A percentile compares a stretch with the other conserved stretches of the same genome.
Evolutionary conservation across 768 basidiomycete genomes (phyloP).

Genomic region (Boletus rubroflammeus): DNA sequence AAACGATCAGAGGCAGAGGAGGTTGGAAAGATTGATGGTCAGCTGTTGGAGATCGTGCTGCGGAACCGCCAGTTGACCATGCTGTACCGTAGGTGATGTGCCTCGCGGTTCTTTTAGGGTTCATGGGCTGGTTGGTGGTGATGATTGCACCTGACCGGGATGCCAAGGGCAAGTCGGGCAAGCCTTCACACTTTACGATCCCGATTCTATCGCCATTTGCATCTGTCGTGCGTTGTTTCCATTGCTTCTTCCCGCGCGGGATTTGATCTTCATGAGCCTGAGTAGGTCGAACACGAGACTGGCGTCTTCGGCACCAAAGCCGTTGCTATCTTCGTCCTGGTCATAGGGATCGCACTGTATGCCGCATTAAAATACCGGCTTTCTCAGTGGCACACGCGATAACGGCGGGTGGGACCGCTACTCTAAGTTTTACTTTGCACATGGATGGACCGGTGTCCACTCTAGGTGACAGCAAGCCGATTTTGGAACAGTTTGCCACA

Average conservation of each 20-base stretch:
- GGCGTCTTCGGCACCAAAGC: constrained; percentile 54
- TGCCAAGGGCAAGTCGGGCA: constrained; percentile 7
- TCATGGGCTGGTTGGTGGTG: constrained; percentile 20
- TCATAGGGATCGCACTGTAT: constrained; percentile 41
- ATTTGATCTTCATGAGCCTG: constrained; percentile 1
- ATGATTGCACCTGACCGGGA: constrained; percentile 13
- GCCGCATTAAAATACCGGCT: constrained; percentile 42
- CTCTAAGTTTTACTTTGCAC: background rate
- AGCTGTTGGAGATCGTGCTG: constrained; percentile 5
- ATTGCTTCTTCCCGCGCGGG: background rate
- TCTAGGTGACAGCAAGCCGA: background rate
- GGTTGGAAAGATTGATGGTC: constrained; percentile 53
- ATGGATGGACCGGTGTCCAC: background rate
- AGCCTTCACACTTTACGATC: constrained; percentile 65
- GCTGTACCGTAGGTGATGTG: constrained; percentile 17
- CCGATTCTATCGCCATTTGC: constrained; percentile 77
- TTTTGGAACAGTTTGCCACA: constrained; percentile 10
- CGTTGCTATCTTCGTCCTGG: constrained; percentile 39
- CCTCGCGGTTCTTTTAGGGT: constrained; percentile 23
- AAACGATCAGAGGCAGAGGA: constrained; percentile 46
- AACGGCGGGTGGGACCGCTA: background rate
- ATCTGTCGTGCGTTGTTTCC: constrained; percentile 51
- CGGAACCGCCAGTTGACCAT: constrained; percentile 11
- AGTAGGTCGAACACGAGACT: constrained; percentile 71
- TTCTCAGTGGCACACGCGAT: constrained; percentile 14